Conservation (phyloP, 371 early-diverging fungal species). For the Gilbertella persicaria region DNA sequence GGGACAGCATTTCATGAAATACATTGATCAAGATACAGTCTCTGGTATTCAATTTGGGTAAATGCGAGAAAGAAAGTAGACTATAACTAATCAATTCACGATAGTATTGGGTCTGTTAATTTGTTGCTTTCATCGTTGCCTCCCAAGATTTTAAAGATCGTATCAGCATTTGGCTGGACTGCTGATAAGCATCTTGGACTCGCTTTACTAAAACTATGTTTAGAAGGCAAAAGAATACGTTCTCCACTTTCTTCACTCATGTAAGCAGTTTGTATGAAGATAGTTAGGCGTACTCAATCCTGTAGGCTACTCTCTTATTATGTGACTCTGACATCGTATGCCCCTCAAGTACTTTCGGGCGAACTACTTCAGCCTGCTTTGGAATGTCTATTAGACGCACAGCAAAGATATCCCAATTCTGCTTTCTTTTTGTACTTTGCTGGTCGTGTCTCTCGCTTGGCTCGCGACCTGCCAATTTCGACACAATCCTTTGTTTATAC, state of each 20-base stretch:
- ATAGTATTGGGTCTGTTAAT: slow-evolving; percentile 63
- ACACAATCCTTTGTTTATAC: slow-evolving; percentile 53
- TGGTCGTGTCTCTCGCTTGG: slow-evolving; percentile 60
- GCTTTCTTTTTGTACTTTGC: slow-evolving; percentile 66
- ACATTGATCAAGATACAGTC: slow-evolving; percentile 46
- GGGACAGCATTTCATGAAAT: slow-evolving; percentile 42
- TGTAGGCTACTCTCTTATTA: slow-evolving; percentile 40
- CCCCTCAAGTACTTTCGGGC: slow-evolving; percentile 46
- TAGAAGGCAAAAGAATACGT: slow-evolving; percentile 56
- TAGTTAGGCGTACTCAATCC: not conserved
- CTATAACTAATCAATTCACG: not conserved
- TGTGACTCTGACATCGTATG: slow-evolving; percentile 42
- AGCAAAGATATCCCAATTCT: slow-evolving; percentile 58
- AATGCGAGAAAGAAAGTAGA: too few relatives aligned
- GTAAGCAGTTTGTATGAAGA: slow-evolving; percentile 28
- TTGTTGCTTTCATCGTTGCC: slow-evolving; percentile 60
- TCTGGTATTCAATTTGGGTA: slow-evolving; percentile 53
- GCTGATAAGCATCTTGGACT: slow-evolving; percentile 64
- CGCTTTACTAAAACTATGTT: slow-evolving; percentile 53
- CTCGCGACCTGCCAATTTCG: slow-evolving; percentile 44
- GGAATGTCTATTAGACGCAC: slow-evolving; percentile 60
- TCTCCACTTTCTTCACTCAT: slow-evolving; percentile 62
- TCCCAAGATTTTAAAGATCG: slow-evolving; percentile 55
- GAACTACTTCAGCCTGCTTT: slow-evolving; percentile 56
- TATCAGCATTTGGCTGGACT: slow-evolving; percentile 60